These are phyloP conservation scores for Pseudocercospora musae DNA, from an alignment of 2,329 filamentous ascomycete genomes.

Conservation along the genomic window DNA sequence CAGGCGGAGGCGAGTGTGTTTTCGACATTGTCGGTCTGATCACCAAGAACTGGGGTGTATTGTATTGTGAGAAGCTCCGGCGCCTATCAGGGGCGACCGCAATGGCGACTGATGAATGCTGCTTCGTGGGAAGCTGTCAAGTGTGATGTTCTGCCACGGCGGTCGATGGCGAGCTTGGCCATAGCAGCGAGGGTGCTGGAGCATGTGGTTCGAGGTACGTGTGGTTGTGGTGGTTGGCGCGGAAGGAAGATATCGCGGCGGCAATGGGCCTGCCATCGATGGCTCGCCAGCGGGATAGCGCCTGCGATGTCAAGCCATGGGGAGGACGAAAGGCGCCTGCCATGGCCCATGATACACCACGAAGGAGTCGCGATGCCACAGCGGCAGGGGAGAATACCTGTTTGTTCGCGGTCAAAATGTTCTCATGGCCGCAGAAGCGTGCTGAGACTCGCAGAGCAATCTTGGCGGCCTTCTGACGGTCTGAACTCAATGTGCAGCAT, in stretches of 20 bases:
- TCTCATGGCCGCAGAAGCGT: background rate
- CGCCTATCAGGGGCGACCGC: background rate
- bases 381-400: background rate
- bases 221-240: background rate
- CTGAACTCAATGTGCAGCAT: background rate
- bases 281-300: background rate
- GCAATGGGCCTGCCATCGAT: background rate
- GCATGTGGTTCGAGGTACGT: background rate
- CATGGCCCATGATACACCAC: background rate
- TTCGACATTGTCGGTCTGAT: background rate
- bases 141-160: background rate
- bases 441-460: background rate
- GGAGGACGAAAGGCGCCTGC: background rate
- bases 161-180: background rate
- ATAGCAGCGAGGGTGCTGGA: background rate
- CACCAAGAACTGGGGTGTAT: too few relatives aligned
- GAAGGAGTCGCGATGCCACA: background rate
- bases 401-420: background rate
- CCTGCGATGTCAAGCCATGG: background rate
- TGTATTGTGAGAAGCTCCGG: background rate
- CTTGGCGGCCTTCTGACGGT: background rate
- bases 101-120: background rate
- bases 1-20: background rate
- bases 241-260: background rate
- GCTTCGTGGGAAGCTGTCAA: background rate